Evolutionary conservation across 805 yeast genomes (phyloP).

Genomic region (Saturnispora zaruensis): DNA sequence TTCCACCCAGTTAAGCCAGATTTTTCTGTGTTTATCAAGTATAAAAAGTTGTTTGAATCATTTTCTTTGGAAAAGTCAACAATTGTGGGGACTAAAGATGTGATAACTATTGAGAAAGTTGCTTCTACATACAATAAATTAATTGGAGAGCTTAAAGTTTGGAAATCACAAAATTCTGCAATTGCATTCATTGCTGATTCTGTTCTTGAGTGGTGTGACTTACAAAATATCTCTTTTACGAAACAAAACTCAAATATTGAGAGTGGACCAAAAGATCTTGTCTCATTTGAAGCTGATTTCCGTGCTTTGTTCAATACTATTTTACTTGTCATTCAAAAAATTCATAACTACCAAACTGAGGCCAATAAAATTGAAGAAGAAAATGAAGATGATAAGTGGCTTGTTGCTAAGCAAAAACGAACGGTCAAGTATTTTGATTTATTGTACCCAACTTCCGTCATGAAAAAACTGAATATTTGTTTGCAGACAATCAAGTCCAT

Average conservation of each 20-base stretch:
- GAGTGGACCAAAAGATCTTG: conserved; percentile 21
- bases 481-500: conserved; percentile 28
- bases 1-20: conserved; percentile 9
- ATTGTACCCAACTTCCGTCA: conserved; percentile 19
- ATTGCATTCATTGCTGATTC: conserved; percentile 42
- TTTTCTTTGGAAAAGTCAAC: conserved; percentile 3
- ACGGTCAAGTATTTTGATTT: conserved; percentile 34
- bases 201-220: conserved; percentile 38
- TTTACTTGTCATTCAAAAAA: conserved; percentile 59
- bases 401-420: conserved; percentile 40
- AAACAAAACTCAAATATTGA: conserved; percentile 19
- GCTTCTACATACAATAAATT: conserved; percentile 22
- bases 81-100: conserved; percentile 14
- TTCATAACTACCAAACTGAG: conserved; percentile 30
- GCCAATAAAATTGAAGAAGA: conserved; percentile 32
- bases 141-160: conserved; percentile 22
- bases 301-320: conserved; percentile 49
- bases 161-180: conserved; percentile 28
- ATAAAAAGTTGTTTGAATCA: conserved; percentile 20
- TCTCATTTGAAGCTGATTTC: conserved; percentile 39
- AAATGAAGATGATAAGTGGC: conserved; percentile 41
- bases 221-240: conserved; percentile 13
- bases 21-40: conserved; percentile 16
- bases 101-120: conserved; percentile 18
- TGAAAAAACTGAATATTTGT: conserved; percentile 19